Conservation (phyloP, 2,329 filamentous ascomycete genomes). For the Periglandula ipomoeae region DNA sequence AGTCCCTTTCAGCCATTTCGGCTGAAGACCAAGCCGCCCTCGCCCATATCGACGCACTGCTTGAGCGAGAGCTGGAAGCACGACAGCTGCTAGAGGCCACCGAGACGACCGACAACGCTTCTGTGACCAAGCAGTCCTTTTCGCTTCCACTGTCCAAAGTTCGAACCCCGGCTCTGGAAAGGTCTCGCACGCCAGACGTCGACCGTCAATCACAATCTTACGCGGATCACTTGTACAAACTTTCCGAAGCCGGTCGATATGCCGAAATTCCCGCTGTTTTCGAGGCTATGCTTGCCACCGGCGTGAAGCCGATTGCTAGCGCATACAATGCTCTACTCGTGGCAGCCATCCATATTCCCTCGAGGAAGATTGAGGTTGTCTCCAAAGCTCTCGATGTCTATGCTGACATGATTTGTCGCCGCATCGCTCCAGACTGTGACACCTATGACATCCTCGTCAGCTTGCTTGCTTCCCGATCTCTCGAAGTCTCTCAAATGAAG, state of each 20-base stretch:
- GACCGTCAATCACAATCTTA: slow-evolving; percentile 61
- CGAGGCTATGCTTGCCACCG: slow-evolving; percentile 77
- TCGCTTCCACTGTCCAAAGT: slow-evolving; percentile 31
- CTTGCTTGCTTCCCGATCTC: slow-evolving; percentile 68
- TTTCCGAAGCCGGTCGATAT: slow-evolving; percentile 65
- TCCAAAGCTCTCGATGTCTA: slow-evolving; percentile 92
- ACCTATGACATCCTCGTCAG: slow-evolving; percentile 86
- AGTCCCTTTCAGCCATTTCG: slow-evolving; percentile 28
- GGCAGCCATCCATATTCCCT: slow-evolving; percentile 74
- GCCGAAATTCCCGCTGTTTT: slow-evolving; percentile 85
- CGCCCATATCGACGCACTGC: slow-evolving; percentile 76
- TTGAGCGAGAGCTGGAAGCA: slow-evolving; percentile 66
- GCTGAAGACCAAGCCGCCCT: slow-evolving; percentile 50
- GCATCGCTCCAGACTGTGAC: slow-evolving; percentile 69
- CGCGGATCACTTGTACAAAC: slow-evolving; percentile 67
- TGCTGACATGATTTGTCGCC: slow-evolving; percentile 86
- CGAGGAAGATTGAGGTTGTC: slow-evolving; percentile 72
- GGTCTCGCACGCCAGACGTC: slow-evolving; percentile 40
- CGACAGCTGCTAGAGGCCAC: slow-evolving; percentile 36
- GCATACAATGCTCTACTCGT: slow-evolving; percentile 90
- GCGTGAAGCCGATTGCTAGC: slow-evolving; percentile 67
- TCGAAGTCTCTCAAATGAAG: slow-evolving; percentile 69
- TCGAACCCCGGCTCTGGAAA: slow-evolving; percentile 31
- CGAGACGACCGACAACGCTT: slow-evolving; percentile 35
- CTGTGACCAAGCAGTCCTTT: slow-evolving; percentile 25